Base-by-base conservation (phyloP, 2,329 filamentous ascomycete genomes). In the Microcyclospora pomicola region DNA sequence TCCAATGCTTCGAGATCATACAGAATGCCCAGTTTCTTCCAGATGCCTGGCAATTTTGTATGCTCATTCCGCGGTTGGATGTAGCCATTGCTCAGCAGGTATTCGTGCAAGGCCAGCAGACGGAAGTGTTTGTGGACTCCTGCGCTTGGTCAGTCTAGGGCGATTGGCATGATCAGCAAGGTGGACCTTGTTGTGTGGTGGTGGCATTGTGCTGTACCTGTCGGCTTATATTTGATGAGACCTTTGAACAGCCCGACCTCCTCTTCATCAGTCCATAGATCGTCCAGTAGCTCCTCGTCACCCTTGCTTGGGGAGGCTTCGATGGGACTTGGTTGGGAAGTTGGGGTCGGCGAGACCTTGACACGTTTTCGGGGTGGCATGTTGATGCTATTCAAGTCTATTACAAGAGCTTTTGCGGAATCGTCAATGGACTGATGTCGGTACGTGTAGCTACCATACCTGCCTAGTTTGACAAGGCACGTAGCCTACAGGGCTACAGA, bases 181-280 rank as follows among this genome's bases (percentile, higher is more conserved):
- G 16, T 36, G 9, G n/a, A 2, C 5, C 19, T 24, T 24, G 19
- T 15, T 36, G 12, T 35, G 28, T 12, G 15, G 34, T 11, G 30
- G 10, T n/a, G 14, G 14, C 6, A 39, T 14, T 7, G 15, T 3
- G 27, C 48, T 37, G 28, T 56, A 84, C 86, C 88, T 31, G 88
- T 88, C n/a, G 91, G 91, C 58, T 98, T 98, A 81, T 83, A 94
- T 55, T 79, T 74, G 47, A 96, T 87, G 48, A 96, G 80, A 37
- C 79, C 85, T 58, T 95, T 95, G 64, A 94, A 85, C 1, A 98
- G 70, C 31, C 85, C 87, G 1, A 84, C 86, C 48, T 93, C 81
- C 60, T 98, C 91, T 54, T 95, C 88, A 53, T 94, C 87, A 3
- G 86, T 95, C 91, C 91, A 98, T 16, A 79, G 74, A 47, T 88